A percentile compares a stretch with the other conserved stretches of the same genome.
Evolutionary conservation across 2,329 filamentous ascomycete genomes (phyloP).

Genomic region (Diaporthe helianthi): DNA sequence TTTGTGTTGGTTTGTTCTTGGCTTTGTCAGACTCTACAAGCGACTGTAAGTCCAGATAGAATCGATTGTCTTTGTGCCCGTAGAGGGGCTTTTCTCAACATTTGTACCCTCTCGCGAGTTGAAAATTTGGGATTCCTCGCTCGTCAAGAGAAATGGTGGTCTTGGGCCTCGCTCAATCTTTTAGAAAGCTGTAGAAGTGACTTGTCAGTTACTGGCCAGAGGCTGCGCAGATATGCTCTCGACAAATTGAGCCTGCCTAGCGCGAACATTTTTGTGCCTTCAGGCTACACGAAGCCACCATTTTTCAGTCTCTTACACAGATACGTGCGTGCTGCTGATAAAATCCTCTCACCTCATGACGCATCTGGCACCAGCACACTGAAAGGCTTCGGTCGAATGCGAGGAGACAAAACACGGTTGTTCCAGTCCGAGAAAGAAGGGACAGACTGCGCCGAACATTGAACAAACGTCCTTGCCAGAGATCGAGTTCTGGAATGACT

Average conservation of each 20-base stretch:
- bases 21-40: no score
- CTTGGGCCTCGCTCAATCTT: not conserved
- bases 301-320: rapidly evolving
- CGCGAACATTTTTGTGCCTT: no score
- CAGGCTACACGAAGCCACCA: not conserved
- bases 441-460: not conserved
- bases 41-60: not conserved
- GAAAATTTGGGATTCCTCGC: not conserved
- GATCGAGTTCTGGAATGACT: no score
- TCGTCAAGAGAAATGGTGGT: not conserved
- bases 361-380: not conserved
- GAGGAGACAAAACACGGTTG: not conserved
- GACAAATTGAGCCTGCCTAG: no score
- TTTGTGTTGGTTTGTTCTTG: not conserved
- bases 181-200: no score
- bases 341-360: not conserved
- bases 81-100: not conserved
- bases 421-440: not conserved
- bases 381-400: not conserved
- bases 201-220: not conserved
- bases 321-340: not conserved
- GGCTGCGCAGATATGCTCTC: not conserved
- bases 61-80: no score
- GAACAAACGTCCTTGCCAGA: not conserved
- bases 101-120: not conserved